Evolutionary conservation across 2,329 filamentous ascomycete genomes (phyloP), one percentile per base, ranked within the genome.

Genomic region (Aspergillus terreus): DNA sequence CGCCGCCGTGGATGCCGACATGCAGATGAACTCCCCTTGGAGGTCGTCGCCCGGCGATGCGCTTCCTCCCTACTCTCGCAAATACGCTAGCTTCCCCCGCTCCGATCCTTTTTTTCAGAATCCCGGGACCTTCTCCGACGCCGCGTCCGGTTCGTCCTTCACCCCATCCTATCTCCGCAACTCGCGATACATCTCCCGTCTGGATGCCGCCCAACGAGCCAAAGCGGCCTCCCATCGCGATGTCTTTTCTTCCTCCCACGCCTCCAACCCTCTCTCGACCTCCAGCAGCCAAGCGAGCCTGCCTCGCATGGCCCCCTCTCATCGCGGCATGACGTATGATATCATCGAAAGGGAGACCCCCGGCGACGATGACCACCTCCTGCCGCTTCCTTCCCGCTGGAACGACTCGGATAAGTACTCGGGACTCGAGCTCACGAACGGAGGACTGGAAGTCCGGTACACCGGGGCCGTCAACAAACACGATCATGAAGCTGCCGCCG

Each of bases 271-370:
- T n/a, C 63, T 71, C 21, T 83, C 79, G 32, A 78, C 81, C 21
- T 83, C 80, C 55, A 78, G 78, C 44, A 83, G 79, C 69, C 81
- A 76, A 67, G 76, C 73, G 52, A 83, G 79, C 62, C 69, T 86
- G 51, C 79, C 81, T 68, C 73, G 74, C 67, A 80, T 84, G 63
- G 73, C 81, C 17, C 77, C 86, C 3, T 81, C 81, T 27, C 86
- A 95, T 71, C 81, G 88, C 49, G 91, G 90, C 17, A 83, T 95
- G 73, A 84, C 88, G 14, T 90, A 90, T 69, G 90, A 95, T 63
- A 80, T 95, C 54, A 85, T 95, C 60, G 92, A 96, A 73, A 85
- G 88, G 58, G 76, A 83, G 27, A 82, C 86, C 0, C 54, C 65
- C 10, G 64, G 73, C 33, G 82, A 86, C 35, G 82, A 87, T 32